A percentile compares a stretch with the other conserved stretches of the same genome.
Evolutionary conservation across 805 yeast species (phyloP).

Genomic region (Lipomyces mesembrius): DNA sequence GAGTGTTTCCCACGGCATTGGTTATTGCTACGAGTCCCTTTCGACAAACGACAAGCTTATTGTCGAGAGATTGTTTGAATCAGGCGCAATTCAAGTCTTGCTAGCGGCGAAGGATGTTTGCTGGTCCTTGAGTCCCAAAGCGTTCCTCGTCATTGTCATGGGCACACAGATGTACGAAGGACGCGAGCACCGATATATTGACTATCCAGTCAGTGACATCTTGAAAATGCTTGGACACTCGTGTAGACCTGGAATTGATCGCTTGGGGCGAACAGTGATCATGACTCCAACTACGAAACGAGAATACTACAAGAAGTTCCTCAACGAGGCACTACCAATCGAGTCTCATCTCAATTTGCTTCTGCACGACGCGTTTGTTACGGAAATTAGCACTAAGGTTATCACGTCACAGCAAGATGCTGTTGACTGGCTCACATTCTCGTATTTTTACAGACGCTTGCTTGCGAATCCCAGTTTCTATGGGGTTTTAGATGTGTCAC

Average conservation of each 20-base stretch:
- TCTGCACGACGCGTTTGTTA: conserved; percentile 69
- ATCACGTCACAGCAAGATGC: conserved; percentile 78
- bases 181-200: conserved; percentile 68
- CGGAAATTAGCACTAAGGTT: conserved; percentile 71
- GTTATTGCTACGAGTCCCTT: conserved; percentile 66
- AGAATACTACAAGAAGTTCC: conserved; percentile 70
- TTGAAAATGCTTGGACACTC: conserved; percentile 44
- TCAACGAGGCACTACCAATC: conserved; percentile 76
- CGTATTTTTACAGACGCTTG: conserved; percentile 80
- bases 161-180: conserved; percentile 79
- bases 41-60: conserved; percentile 55
- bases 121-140: conserved; percentile 52
- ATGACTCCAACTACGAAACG: conserved; percentile 61
- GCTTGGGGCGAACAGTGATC: conserved; percentile 55
- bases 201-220: conserved; percentile 59
- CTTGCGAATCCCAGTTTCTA: conserved; percentile 86
- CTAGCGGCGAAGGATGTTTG: conserved; percentile 66
- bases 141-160: conserved; percentile 62
- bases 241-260: conserved; percentile 39
- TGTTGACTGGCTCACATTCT: conserved; percentile 85
- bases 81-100: conserved; percentile 60
- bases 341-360: conserved; percentile 71
- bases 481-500: conserved; percentile 69
- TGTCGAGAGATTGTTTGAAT: conserved; percentile 57
- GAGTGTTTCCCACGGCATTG: conserved; percentile 65